Base-by-base conservation (phyloP, 768 basidiomycete genomes). In the Podaxis sp. region DNA sequence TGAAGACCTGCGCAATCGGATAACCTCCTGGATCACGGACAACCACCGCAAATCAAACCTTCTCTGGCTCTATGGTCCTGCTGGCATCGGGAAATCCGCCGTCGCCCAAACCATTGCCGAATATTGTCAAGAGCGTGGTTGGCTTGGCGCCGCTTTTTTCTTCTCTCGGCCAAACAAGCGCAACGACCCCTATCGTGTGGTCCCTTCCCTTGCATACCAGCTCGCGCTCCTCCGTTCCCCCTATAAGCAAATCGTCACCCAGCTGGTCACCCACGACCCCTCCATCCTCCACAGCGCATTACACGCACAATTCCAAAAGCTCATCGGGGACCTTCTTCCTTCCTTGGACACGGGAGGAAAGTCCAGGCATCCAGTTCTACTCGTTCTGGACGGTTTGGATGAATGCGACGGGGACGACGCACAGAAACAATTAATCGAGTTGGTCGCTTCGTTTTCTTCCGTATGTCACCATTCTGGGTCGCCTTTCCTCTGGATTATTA, bases 91-190 rank as follows among this genome's bases (percentile, higher is more conserved):
- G 19, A 61, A 54, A 41, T 54, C 60, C 2, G 53, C 60, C 5
- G 51, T 61, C 8, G 37, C 60, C 3, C 38, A 55, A 53, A 61
- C 60, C 3, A n/a, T 61, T 40, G 53, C 37, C 33, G 29, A 25
- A 15, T 43, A 55, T 12, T 54, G 27, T 25, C 5, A 25, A 8
- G 13, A 25, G 1, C 24, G 24, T 4, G 11, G 60, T 1, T 33
- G 53, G 8, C 38, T 61, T 5, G 60, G 60, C 17, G 60, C 52
- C 4, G 55, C 52, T 22, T 61, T 61, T 25, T 61, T 61, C 19
- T 61, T 52, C 27, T 43, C 51, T 22, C 49, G 49, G 9, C 22
- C 25, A 13, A 50, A 50, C 49, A 8, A 43, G 2, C 24, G 15
- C 24, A 27, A 47, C 5, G 47, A 57, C n/a, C 41, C 22, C 13